Percentiles rank a stretch among this genome's conserved stretches.
phyloP scores from a whole-genome alignment of 2,329 filamentous ascomycete genomes.

The Scedosporium boydii region DNA sequence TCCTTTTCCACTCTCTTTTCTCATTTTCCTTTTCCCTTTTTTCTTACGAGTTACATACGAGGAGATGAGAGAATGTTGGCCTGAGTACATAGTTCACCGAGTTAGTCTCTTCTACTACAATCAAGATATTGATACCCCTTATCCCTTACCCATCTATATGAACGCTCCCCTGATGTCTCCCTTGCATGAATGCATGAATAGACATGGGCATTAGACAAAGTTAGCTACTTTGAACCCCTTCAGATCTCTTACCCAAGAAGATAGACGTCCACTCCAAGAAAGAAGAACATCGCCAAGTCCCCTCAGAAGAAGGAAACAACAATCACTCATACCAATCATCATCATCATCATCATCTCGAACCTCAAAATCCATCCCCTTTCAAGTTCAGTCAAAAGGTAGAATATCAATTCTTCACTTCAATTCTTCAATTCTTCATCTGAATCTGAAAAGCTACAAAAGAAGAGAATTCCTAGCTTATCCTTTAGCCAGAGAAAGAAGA shows the following conservation, averaged over 20 bases:
- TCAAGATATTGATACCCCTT: background rate
- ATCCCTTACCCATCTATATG: background rate
- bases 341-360: background rate
- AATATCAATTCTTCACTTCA: background rate
- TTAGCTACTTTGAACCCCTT: too few species aligned
- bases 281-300: too few species aligned
- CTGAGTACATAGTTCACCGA: constrained; percentile 1
- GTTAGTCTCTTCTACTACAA: background rate
- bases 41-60: background rate
- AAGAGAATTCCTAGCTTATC: background rate
- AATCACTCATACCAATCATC: too few species aligned
- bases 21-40: background rate
- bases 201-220: too few species aligned
- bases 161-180: too few species aligned
- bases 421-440: background rate
- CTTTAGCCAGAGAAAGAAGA: background rate
- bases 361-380: background rate
- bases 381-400: background rate
- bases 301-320: too few species aligned
- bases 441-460: background rate
- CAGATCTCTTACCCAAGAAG: too few species aligned
- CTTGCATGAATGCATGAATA: too few species aligned
- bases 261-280: too few species aligned
- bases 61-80: background rate
- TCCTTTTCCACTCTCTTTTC: background rate